Base-by-base conservation (phyloP, 2,329 filamentous ascomycete species). In the Talaromyces atroroseus region DNA sequence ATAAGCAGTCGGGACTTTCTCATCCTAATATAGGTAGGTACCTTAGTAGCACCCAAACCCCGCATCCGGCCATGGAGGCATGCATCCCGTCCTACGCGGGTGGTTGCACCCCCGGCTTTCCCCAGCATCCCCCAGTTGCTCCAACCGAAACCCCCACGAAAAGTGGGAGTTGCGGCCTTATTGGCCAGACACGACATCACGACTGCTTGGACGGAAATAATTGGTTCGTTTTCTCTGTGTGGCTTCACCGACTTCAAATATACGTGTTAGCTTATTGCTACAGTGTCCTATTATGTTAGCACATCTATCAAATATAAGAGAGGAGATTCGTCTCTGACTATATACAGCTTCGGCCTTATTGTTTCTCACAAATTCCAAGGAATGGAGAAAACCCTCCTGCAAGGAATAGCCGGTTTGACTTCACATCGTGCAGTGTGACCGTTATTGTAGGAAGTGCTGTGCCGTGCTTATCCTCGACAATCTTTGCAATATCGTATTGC, bases 381-480 rank as follows among this genome's bases (percentile, higher is more conserved):
- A 65, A 67, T 8, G 62, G 61, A 1, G 65, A 65, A 16, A 63
- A 56, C 1, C 64, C 54, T 26, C 63, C 64, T 38, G 50, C 50
- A 42, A 65, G 34, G 48, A 60, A 62, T 20, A 62, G 47, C 6
- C 48, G 46, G 32, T 56, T 18, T 8, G 46, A 47, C 26, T 59
- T 58, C 23, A 57, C 53, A 58, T 63, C 61, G 53, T 63, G 60
- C 38, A 60, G 42, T n/a, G 54, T 58, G 14, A 52, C 26, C 20
- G 61, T 61, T n/a, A 54, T 49, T 21, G 54, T 56, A 26, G 58
- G 63, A 16, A 60, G 51, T 3, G 14, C 56, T 52, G 61, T 65
- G 1, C 63, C 68, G 38, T 69, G 64, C n/a, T 53, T 56, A 60
- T 74, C 72, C 50, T 74, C 72, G 14, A 72, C 59, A 21, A 45